phyloP scores from a whole-genome alignment of 805 yeast genomes.

The Zygotorulaspora florentina region DNA sequence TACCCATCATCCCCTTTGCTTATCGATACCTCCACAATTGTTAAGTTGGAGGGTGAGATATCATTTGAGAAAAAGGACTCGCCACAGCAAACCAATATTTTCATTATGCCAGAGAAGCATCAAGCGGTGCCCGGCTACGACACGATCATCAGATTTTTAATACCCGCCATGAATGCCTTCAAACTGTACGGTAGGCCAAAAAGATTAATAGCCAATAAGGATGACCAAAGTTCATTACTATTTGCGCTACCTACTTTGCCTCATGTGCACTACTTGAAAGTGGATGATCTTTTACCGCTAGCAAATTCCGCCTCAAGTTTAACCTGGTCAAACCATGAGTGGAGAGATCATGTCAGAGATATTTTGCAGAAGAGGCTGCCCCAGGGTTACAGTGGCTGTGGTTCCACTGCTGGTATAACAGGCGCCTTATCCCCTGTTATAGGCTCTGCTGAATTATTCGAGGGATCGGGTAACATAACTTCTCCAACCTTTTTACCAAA shows the following conservation, averaged over 20 bases:
- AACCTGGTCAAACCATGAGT: conserved; percentile 56
- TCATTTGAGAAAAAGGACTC: conserved; percentile 49
- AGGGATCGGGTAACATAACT: conserved; percentile 19
- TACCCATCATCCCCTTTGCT: conserved; percentile 81
- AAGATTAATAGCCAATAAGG: conserved; percentile 54
- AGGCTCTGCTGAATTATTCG: conserved; percentile 35
- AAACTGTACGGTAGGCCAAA: conserved; percentile 71
- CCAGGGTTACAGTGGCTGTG: conserved; percentile 72
- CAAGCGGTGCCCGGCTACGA: conserved; percentile 69
- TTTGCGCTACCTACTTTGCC: conserved; percentile 77
- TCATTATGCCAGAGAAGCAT: conserved; percentile 66
- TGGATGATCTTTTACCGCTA: conserved; percentile 52
- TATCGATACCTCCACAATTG: conserved; percentile 82
- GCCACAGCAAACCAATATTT: conserved; percentile 46
- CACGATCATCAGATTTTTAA: conserved; percentile 63
- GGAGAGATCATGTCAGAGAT: conserved; percentile 56
- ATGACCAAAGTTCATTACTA: conserved; percentile 50
- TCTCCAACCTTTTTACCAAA: conserved; percentile 17
- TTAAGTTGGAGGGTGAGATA: conserved; percentile 83
- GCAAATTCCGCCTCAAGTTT: conserved; percentile 34
- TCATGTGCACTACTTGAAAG: conserved; percentile 55
- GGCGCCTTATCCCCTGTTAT: conserved; percentile 54
- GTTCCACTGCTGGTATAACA: conserved; percentile 57
- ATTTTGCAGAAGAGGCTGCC: conserved; percentile 49
- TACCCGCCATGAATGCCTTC: conserved; percentile 69